Percentiles rank a stretch among this genome's conserved stretches.
Evolutionary conservation across 2,329 filamentous ascomycete genomes (phyloP).

Genomic region (Talaromyces albobiverticillius): DNA sequence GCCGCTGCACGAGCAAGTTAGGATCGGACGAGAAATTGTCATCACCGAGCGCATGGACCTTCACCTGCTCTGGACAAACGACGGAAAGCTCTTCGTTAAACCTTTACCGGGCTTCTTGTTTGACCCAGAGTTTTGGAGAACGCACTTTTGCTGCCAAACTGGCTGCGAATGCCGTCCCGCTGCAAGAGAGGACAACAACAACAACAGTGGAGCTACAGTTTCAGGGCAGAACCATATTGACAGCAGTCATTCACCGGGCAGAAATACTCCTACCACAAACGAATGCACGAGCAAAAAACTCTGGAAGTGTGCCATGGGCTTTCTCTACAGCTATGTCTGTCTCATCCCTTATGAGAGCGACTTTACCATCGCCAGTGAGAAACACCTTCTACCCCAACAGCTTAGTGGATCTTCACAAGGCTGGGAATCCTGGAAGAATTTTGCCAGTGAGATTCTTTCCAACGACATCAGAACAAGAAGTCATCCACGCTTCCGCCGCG

Average conservation of each 20-base stretch:
- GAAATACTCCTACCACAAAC: no score
- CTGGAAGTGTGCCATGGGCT: conserved; percentile 32
- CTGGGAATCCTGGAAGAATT: conserved; percentile 25
- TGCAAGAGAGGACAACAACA: conserved; percentile 10
- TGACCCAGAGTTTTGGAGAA: conserved; percentile 21
- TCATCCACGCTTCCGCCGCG: conserved; percentile 40
- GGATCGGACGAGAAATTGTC: conserved; percentile 15
- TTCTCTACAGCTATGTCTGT: conserved; percentile 31
- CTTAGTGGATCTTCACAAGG: conserved; percentile 5
- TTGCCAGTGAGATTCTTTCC: conserved; percentile 18
- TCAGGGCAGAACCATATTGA: no score
- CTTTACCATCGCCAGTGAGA: conserved; percentile 33
- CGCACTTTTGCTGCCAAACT: no score
- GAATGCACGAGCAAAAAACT: not conserved
- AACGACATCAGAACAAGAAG: conserved; percentile 20
- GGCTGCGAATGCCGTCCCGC: no score
- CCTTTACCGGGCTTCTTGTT: conserved; percentile 26
- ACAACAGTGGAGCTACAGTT: no score
- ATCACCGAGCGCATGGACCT: conserved; percentile 26
- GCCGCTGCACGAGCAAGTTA: no score
- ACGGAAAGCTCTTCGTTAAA: conserved; percentile 25
- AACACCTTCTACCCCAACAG: conserved; percentile 30
- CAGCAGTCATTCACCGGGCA: no score
- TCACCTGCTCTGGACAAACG: conserved; percentile 24
- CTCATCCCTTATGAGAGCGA: conserved; percentile 35